Evolutionary conservation across 352 stramenopile genomes (phyloP).

Genomic region (Globisporangium sylvaticum): DNA sequence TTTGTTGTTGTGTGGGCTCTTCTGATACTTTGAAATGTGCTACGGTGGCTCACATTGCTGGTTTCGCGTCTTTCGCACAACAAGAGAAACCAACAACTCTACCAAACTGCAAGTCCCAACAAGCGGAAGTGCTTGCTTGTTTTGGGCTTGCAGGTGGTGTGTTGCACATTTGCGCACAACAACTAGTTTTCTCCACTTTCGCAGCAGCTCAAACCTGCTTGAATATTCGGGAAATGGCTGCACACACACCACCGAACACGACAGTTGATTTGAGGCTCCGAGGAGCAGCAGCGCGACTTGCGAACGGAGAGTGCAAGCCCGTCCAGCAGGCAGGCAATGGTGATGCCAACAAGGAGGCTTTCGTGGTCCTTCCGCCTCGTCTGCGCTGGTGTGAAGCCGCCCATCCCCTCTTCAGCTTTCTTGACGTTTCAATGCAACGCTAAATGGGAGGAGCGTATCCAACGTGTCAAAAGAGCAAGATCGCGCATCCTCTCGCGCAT

Average conservation of each 20-base stretch:
- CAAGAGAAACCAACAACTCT: background rate
- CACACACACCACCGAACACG: too few species aligned
- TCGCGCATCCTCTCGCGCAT: background rate
- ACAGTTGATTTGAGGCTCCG: too few species aligned
- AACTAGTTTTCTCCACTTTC: too few species aligned
- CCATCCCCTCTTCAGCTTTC: background rate
- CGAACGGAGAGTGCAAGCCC: background rate
- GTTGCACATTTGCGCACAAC: background rate
- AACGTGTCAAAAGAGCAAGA: slow-evolving; percentile 2
- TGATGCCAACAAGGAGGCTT: slow-evolving; percentile 1
- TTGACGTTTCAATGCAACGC: background rate
- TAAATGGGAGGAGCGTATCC: slow-evolving; percentile 5
- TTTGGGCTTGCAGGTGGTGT: background rate
- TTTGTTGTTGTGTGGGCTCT: background rate
- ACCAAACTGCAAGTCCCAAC: background rate
- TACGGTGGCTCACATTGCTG: background rate
- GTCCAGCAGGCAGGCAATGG: too few species aligned
- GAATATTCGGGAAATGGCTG: too few species aligned
- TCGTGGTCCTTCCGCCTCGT: background rate
- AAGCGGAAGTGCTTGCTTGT: background rate
- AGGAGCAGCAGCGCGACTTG: background rate
- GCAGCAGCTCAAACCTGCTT: too few species aligned
- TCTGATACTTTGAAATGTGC: background rate
- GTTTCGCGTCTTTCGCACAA: background rate
- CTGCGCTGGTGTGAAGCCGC: background rate